Percentiles rank a stretch among this genome's conserved stretches.
These are phyloP conservation scores for Glebionis coronaria DNA, from an alignment of 129 eudicot species.

Conservation along the genomic window DNA sequence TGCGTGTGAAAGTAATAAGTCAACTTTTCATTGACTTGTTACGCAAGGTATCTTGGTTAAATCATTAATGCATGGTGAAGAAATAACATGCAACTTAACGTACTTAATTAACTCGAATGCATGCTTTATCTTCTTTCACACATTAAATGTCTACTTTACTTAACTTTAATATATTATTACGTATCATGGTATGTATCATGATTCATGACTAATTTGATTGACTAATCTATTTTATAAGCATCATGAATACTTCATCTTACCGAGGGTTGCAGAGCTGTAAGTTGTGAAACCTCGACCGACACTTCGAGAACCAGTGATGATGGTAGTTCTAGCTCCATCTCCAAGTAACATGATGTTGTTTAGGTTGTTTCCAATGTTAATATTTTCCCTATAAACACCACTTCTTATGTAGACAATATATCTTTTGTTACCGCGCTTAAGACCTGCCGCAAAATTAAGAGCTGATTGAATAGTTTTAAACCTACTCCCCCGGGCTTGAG, in stretches of 20 bases:
- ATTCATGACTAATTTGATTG: too few relatives aligned
- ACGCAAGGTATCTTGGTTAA: slow-evolving; percentile 16
- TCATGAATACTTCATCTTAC: slow-evolving; percentile 23
- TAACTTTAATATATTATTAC: slow-evolving; percentile 28
- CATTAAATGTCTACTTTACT: slow-evolving; percentile 29
- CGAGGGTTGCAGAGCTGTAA: slow-evolving; percentile 52
- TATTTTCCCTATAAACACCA: slow-evolving; percentile 49
- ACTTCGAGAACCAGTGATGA: slow-evolving; percentile 50
- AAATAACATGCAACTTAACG: slow-evolving; percentile 26
- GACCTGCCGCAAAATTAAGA: slow-evolving; percentile 44
- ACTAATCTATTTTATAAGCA: background rate
- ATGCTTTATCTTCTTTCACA: slow-evolving; percentile 16
- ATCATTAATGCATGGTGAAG: slow-evolving; percentile 23
- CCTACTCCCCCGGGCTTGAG: slow-evolving; percentile 43
- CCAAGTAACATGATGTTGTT: slow-evolving; percentile 53
- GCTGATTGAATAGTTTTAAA: slow-evolving; percentile 48
- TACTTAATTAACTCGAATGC: slow-evolving; percentile 16
- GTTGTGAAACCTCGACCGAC: slow-evolving; percentile 48
- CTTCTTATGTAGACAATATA: slow-evolving; percentile 38
- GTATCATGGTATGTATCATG: slow-evolving; percentile 13
- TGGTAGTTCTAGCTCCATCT: slow-evolving; percentile 46
- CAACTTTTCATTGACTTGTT: slow-evolving; percentile 12
- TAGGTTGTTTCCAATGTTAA: slow-evolving; percentile 35
- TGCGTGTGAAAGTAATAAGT: background rate
- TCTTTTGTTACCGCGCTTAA: slow-evolving; percentile 38